These are phyloP conservation scores for Oenanthe sinensis DNA, from an alignment of 129 eudicot genomes.

Conservation along the genomic window DNA sequence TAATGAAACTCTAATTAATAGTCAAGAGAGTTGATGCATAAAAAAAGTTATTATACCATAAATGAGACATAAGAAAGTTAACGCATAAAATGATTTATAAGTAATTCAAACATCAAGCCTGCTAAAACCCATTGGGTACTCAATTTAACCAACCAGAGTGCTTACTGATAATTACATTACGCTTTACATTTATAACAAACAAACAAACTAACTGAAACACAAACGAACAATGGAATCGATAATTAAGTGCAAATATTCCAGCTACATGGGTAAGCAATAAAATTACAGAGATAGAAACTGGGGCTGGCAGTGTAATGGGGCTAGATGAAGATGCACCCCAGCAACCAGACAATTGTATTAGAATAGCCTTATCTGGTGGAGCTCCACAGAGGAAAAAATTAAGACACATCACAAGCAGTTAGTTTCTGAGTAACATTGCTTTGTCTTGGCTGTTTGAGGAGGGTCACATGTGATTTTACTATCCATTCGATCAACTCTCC, in stretches of 20 bases:
- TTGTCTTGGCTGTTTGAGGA: slow-evolving; percentile 5
- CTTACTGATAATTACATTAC: too few species aligned
- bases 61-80: too few species aligned
- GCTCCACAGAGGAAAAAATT: slow-evolving; percentile 4
- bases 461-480: slow-evolving; percentile 21
- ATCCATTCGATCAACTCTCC: slow-evolving; percentile 5
- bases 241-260: background rate
- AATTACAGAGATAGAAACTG: background rate
- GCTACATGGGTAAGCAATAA: background rate
- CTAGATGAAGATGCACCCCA: slow-evolving; percentile 16
- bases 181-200: background rate
- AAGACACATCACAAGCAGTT: background rate
- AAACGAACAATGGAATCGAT: background rate
- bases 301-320: slow-evolving; percentile 10
- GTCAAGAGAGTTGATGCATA: too few species aligned
- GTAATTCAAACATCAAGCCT: too few species aligned
- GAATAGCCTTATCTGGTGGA: slow-evolving; percentile 4
- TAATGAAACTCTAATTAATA: too few species aligned
- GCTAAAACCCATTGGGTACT: too few species aligned
- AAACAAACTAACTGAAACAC: background rate
- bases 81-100: too few species aligned
- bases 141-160: too few species aligned
- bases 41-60: too few species aligned
- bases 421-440: slow-evolving; percentile 6
- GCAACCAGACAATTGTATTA: slow-evolving; percentile 15